Percentiles rank a stretch among this genome's conserved stretches.
These are phyloP conservation scores for Diplodia intermedia DNA, from an alignment of 2,329 filamentous ascomycete genomes.

Conservation along the genomic window DNA sequence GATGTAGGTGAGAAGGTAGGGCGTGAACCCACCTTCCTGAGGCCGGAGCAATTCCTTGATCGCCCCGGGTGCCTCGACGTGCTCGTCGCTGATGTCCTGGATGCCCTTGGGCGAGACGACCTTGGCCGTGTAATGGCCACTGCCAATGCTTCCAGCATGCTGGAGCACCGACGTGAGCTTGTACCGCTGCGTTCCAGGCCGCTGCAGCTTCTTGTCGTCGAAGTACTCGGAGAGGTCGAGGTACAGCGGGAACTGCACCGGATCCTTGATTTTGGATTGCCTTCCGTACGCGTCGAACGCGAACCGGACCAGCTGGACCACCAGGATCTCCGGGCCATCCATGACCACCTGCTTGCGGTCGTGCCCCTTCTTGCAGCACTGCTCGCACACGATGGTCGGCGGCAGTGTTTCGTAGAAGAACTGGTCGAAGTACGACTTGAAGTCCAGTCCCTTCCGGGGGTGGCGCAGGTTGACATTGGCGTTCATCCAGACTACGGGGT, in stretches of 20 bases:
- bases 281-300: not conserved
- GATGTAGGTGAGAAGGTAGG: conserved; percentile 24
- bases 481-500: not conserved
- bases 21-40: not conserved
- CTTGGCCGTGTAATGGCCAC: conserved; percentile 30
- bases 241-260: not conserved
- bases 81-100: conserved; percentile 1
- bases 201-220: not conserved
- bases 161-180: not conserved
- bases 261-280: conserved; percentile 1
- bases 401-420: conserved; percentile 32
- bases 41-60: conserved; percentile 3
- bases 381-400: conserved; percentile 33
- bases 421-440: conserved; percentile 33
- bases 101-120: conserved; percentile 16
- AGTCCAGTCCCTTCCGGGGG: conserved; percentile 2
- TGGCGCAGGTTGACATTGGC: not conserved
- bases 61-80: not conserved
- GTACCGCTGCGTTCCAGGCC: conserved; percentile 15
- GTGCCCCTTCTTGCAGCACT: conserved; percentile 30
- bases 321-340: conserved; percentile 35
- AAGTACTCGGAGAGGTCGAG: conserved; percentile 19
- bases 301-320: conserved; percentile 35
- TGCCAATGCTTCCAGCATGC: not conserved
- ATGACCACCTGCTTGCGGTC: conserved; percentile 26